Base-by-base conservation (phyloP, 2,329 filamentous ascomycete genomes). In the Talaromyces sp. region DNA sequence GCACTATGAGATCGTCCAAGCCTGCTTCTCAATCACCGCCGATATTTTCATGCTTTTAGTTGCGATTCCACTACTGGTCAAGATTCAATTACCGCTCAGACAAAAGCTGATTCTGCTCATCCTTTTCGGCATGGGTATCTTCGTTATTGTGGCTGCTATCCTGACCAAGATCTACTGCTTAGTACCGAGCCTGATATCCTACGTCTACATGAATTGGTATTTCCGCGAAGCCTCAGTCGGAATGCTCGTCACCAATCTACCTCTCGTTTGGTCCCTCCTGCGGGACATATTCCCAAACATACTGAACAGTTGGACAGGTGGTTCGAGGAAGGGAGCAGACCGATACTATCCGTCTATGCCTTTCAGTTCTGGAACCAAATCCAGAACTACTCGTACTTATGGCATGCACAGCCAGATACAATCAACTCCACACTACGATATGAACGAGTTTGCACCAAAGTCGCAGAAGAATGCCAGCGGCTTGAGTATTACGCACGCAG, bases 231-330 rank as follows among this genome's bases (percentile, higher is more conserved):
- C 77, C 7, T 77, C 77, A 1, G 78, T 79, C 16, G 78, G 77
- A 33, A 72, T 82, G 37, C 73, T 83, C 1, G 82, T 85, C 19
- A 83, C 82, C 66, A 84, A 84, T 65, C 71, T 84, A 1, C 82
- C 82, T 0, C 80, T 82, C 48, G 78, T 82, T 13, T 85, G 82
- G 82, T 82, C 82, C 1, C 76, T 84, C 2, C 70, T 84, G 8
- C 76, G 82, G 16, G 80, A 83, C 60, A 69, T 83, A 22, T 84
- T 84, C 74, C 78, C 77, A 2, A 71, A 70, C 1, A 16, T 64
- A 35, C 71, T 78, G 67, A 76, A 75, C 67, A 77, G 75, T 65
- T 78, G 77, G 77, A 77, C 75, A 11, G 76, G 76, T 2, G 76
- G 75, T 33, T 78, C 76, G 16, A 75, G 72, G 61, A 70, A 72